phyloP scores from a whole-genome alignment of 352 stramenopile species.

The Globisporangium camurandrum region DNA sequence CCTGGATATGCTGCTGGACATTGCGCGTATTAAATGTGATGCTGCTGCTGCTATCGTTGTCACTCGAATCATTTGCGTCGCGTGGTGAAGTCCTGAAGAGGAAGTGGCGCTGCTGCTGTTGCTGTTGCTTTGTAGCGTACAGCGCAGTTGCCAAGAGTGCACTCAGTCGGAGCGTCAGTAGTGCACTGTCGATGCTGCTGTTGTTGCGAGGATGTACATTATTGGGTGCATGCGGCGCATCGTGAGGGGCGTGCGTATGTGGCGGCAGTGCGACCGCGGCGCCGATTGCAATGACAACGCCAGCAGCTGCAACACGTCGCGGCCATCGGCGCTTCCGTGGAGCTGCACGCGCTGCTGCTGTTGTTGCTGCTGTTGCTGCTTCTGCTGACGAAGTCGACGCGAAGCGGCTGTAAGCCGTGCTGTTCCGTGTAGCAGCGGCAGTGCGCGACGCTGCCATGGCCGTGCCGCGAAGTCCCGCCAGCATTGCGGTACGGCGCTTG shows the following conservation, averaged over 20 bases:
- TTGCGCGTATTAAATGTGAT: too few species aligned
- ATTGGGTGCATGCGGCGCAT: too few species aligned
- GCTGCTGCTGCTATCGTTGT: neutral
- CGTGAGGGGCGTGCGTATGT: neutral
- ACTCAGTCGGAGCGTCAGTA: constrained; percentile 7
- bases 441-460: too few species aligned
- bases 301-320: neutral
- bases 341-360: neutral
- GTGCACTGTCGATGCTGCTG: neutral
- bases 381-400: too few species aligned
- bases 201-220: neutral
- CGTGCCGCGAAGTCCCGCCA: too few species aligned
- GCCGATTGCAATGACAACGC: neutral
- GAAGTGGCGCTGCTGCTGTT: neutral
- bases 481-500: too few species aligned
- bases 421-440: too few species aligned
- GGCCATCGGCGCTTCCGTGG: neutral
- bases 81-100: too few species aligned
- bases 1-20: too few species aligned
- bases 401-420: too few species aligned
- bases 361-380: too few species aligned
- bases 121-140: neutral
- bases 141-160: constrained; percentile 8
- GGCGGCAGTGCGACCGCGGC: neutral
- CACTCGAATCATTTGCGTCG: neutral